A percentile compares a stretch with the other conserved stretches of the same genome.
Evolutionary conservation across 2,329 filamentous ascomycete genomes (phyloP).

Genomic region (Penicillium sp.): DNA sequence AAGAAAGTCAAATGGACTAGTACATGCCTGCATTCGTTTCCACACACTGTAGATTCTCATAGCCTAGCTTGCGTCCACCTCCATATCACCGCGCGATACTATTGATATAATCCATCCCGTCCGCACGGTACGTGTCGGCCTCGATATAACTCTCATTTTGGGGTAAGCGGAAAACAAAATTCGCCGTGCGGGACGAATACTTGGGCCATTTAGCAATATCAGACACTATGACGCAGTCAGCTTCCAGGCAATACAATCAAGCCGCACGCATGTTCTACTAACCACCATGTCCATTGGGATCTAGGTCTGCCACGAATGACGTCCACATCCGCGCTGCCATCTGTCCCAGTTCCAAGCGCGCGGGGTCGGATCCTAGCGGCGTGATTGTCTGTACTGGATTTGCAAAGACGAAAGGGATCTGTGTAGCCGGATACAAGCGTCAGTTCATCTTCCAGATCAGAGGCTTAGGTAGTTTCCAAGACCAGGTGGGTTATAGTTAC

Average conservation of each 20-base stretch:
- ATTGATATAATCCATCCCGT: slow-evolving; percentile 29
- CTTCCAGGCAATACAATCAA: neutral
- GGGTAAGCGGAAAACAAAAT: slow-evolving; percentile 30
- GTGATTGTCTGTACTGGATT: slow-evolving; percentile 31
- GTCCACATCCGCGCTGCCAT: slow-evolving; percentile 33
- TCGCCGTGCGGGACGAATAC: slow-evolving; percentile 16
- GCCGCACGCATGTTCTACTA: neutral
- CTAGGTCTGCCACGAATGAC: slow-evolving; percentile 26
- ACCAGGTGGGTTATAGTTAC: slow-evolving; percentile 9
- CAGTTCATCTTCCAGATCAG: neutral
- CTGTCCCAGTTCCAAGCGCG: slow-evolving; percentile 25
- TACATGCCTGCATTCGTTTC: neutral
- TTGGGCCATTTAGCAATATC: slow-evolving; percentile 23
- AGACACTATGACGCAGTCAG: slow-evolving; percentile 13
- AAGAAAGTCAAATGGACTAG: neutral
- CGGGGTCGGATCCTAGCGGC: slow-evolving; percentile 22
- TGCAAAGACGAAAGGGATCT: slow-evolving; percentile 33
- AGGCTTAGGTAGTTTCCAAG: neutral
- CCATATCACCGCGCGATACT: slow-evolving; percentile 20
- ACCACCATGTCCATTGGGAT: slow-evolving; percentile 30
- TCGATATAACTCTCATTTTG: slow-evolving; percentile 25
- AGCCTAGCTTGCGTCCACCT: neutral
- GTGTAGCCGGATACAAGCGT: neutral
- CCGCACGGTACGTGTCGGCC: slow-evolving; percentile 23
- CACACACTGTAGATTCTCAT: neutral